Conservation (phyloP, 108 stramenopile species). For the Stephanodiscus minutulus region DNA sequence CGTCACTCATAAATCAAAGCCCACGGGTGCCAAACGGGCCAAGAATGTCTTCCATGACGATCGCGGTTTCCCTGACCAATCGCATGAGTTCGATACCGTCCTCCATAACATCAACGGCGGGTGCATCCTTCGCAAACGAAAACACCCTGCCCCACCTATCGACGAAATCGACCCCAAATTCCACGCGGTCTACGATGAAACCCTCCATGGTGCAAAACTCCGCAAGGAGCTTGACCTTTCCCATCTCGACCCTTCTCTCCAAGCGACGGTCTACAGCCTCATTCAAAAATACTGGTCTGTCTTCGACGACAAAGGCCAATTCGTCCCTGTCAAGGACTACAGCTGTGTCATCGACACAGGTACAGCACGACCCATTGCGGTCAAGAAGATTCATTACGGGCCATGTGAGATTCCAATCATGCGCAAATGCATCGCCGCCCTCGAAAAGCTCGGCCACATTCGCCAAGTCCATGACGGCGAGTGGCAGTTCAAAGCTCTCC, state of each 20-base stretch:
- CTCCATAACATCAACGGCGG: background rate
- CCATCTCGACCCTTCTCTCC: background rate
- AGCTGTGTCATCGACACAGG: background rate
- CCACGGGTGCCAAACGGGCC: no score
- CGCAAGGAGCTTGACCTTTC: background rate
- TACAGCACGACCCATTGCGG: background rate
- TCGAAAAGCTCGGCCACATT: background rate
- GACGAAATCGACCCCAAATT: background rate
- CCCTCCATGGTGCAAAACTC: background rate
- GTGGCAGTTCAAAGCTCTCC: background rate
- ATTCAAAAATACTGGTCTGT: background rate
- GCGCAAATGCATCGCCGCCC: background rate
- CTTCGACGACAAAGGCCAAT: background rate
- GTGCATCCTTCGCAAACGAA: background rate
- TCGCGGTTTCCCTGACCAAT: background rate
- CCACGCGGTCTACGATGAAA: background rate
- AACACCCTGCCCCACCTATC: background rate
- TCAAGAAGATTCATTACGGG: background rate
- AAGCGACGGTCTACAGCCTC: background rate
- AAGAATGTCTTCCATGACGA: background rate
- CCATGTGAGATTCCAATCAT: background rate
- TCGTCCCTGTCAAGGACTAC: background rate
- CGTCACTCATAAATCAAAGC: no score
- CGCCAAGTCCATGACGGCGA: background rate
- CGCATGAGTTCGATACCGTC: background rate